phyloP scores from a whole-genome alignment of 306 rosid genomes.

The Casuarina equisetifolia region DNA sequence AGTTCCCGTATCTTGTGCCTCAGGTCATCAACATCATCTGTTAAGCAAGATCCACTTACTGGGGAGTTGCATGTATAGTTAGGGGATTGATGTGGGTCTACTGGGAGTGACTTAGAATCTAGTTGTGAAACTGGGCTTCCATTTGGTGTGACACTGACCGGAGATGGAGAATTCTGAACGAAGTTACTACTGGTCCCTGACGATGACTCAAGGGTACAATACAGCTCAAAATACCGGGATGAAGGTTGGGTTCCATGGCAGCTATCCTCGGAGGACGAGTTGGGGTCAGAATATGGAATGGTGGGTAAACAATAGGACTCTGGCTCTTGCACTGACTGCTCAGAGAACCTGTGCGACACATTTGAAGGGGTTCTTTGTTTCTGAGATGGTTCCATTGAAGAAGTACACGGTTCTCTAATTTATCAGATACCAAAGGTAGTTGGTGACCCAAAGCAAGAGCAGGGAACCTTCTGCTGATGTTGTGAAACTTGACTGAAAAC shows the following conservation, averaged over 20 bases:
- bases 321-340: conserved; percentile 46
- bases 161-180: conserved; percentile 61
- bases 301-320: conserved; percentile 44
- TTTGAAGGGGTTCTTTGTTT: conserved; percentile 34
- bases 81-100: conserved; percentile 38
- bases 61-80: conserved; percentile 54
- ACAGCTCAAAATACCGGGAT: conserved; percentile 37
- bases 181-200: conserved; percentile 50
- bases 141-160: conserved; percentile 52
- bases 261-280: conserved; percentile 48
- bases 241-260: conserved; percentile 45
- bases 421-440: not conserved
- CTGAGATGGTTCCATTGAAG: conserved; percentile 54
- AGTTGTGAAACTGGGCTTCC: conserved; percentile 62
- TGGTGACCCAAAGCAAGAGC: conserved; percentile 17
- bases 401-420: conserved; percentile 17
- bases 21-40: conserved; percentile 55
- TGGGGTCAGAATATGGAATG: conserved; percentile 32
- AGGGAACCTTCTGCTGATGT: conserved; percentile 9
- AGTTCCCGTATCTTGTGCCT: conserved; percentile 79
- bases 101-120: conserved; percentile 38
- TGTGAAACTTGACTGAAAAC: conserved; percentile 18
- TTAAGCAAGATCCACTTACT: conserved; percentile 47
- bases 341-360: conserved; percentile 42
- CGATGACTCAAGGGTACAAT: conserved; percentile 61